Base-by-base conservation (phyloP, 306 rosid genomes). In the Sicyos baderoa region DNA sequence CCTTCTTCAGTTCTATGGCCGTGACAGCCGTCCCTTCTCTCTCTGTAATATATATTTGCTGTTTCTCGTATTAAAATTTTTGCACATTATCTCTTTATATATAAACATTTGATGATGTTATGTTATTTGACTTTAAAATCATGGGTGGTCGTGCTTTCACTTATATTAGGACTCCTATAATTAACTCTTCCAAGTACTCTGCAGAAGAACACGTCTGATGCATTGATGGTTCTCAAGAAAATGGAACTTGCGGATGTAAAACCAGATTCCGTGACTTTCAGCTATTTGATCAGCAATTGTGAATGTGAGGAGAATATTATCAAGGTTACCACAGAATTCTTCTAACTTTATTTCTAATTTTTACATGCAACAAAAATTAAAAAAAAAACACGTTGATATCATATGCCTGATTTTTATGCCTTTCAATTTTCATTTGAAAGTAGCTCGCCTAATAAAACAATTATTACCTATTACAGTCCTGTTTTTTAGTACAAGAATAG, bases 231-330 rank as follows among this genome's bases (percentile, higher is more conserved):
- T 78, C 74, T 86, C 54, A 74, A 82, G 84, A 78, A 71, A 58
- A 93, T 89, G 96, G 70, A 77, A 80, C 79, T 64, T 70, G 89
- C 88, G 54, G 55, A 66, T 45, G 71, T 89, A 61, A 71, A 81
- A 49, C 96, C 95, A 78, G 93, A 92, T 89, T 83, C 89, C 60
- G 71, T 27, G 13, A 87, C 98, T 48, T 89, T 79, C 81, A 69
- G 81, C 85, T 75, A 80, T 81, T 75, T 92, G 77, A 82, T 92
- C 60, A 17, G 54, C 76, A 83, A 87, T 68, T 84, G 86, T 78
- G 74, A 80, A 16, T 71, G 81, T 5, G 89, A 85, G 78, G 87
- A 88, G 49, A 88, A 84, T 77, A 82, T 89, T 68, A 54, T 73
- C 71, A 84, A 68, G 90, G 97, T 88, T 11, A 84, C 62, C 55